Percentiles rank a stretch among this genome's conserved stretches.
phyloP scores from a whole-genome alignment of 805 yeast genomes.

The Cyberlindnera euphorbiiphila region DNA sequence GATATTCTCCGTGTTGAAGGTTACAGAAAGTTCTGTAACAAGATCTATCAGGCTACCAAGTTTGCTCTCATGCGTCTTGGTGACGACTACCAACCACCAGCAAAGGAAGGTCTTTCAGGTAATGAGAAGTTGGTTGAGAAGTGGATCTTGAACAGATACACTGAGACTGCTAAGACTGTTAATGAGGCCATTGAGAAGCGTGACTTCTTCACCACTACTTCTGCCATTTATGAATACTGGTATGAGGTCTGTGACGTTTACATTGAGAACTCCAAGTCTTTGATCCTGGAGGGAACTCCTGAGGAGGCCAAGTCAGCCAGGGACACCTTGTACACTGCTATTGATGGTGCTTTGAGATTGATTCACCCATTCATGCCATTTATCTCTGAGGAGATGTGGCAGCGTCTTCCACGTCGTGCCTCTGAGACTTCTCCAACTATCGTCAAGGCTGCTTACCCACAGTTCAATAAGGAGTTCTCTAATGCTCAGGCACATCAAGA shows the following conservation, averaged over 20 bases:
- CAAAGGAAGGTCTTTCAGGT: conserved; percentile 58
- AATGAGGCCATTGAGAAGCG: conserved; percentile 71
- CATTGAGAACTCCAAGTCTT: conserved; percentile 93
- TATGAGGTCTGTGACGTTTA: conserved; percentile 93
- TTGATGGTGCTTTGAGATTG: conserved; percentile 85
- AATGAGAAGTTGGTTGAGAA: conserved; percentile 89
- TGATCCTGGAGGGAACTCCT: conserved; percentile 86
- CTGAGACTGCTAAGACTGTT: conserved; percentile 61
- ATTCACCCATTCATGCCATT: conserved; percentile 99
- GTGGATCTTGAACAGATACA: conserved; percentile 90
- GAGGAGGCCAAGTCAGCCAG: conserved; percentile 85
- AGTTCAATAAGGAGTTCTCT: conserved; percentile 53
- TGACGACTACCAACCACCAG: conserved; percentile 80
- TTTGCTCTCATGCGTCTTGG: conserved; percentile 93
- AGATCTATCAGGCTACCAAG: conserved; percentile 98
- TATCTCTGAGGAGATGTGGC: conserved; percentile 98
- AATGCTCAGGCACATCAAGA: conserved; percentile 64
- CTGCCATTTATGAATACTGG: conserved; percentile 91
- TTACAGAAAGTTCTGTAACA: conserved; percentile 98
- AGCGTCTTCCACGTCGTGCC: conserved; percentile 87
- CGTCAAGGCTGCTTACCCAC: conserved; percentile 78
- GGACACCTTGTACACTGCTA: conserved; percentile 88
- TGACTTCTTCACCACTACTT: conserved; percentile 86
- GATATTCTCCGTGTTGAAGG: conserved; percentile 97
- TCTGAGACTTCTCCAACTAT: conserved; percentile 68